phyloP scores from a whole-genome alignment of 495 filamentous ascomycete genomes.

The Pyrenula massariospora region DNA sequence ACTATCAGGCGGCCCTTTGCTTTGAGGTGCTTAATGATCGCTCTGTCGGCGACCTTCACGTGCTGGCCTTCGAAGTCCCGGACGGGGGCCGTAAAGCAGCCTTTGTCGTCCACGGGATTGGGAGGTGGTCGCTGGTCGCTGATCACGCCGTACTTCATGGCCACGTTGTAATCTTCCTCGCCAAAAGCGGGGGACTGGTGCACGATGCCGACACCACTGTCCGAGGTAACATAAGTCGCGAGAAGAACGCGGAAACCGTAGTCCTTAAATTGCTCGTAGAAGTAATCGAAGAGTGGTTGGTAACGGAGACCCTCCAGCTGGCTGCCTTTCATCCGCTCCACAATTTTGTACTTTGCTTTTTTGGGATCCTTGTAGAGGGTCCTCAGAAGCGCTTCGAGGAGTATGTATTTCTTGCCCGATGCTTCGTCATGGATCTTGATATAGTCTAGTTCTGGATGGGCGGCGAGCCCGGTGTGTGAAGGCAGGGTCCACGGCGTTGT shows the following conservation, averaged over 20 bases:
- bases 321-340: conserved; percentile 71
- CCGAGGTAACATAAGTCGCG: conserved; percentile 80
- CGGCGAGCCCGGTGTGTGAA: conserved; percentile 69
- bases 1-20: conserved; percentile 69
- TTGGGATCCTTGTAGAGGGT: conserved; percentile 94
- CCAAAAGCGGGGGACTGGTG: conserved; percentile 93
- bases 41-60: conserved; percentile 91
- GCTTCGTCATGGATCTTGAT: conserved; percentile 79
- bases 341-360: conserved; percentile 88
- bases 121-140: conserved; percentile 66
- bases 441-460: conserved; percentile 86
- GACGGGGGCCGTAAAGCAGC: conserved; percentile 70
- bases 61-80: conserved; percentile 78
- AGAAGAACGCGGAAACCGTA: conserved; percentile 74
- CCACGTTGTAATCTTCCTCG: conserved; percentile 91
- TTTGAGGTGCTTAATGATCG: conserved; percentile 87
- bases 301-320: conserved; percentile 91
- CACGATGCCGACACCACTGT: conserved; percentile 90
- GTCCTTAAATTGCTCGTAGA: conserved; percentile 88
- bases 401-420: conserved; percentile 73
- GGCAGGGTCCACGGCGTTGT: conserved; percentile 96
- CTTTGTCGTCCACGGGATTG: conserved; percentile 78
- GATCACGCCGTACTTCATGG: conserved; percentile 67
- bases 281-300: conserved; percentile 84
- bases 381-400: conserved; percentile 72